Evolutionary conservation across 2,329 filamentous ascomycete species (phyloP).

Genomic region (Nemania sp.): DNA sequence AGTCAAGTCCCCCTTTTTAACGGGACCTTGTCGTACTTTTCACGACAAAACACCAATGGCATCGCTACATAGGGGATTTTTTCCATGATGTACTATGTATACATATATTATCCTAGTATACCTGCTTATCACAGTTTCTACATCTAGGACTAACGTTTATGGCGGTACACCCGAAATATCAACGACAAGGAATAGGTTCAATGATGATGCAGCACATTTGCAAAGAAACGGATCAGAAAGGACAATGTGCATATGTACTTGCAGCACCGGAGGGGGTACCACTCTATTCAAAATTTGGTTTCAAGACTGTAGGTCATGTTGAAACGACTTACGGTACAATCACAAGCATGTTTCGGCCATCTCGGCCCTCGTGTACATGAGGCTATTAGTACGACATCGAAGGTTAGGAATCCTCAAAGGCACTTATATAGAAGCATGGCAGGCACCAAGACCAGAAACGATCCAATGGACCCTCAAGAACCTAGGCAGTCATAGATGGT

Average conservation of each 20-base stretch:
- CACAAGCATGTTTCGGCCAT: constrained; percentile 28
- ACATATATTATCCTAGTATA: constrained; percentile 16
- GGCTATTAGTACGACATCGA: too few species aligned
- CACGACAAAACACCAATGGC: too few species aligned
- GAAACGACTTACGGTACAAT: constrained; percentile 23
- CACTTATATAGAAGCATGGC: too few species aligned
- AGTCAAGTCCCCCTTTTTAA: too few species aligned
- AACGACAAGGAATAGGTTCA: constrained; percentile 28
- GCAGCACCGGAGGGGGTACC: constrained; percentile 25
- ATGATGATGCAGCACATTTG: constrained; percentile 28
- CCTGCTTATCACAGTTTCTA: constrained; percentile 15
- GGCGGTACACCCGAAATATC: constrained; percentile 24
- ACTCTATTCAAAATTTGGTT: constrained; percentile 28
- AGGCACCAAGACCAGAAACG: too few species aligned
- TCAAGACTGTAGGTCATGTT: constrained; percentile 27
- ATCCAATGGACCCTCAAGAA: too few species aligned
- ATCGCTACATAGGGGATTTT: too few species aligned
- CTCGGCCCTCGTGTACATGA: too few species aligned
- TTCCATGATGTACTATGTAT: too few species aligned
- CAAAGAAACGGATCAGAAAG: constrained; percentile 25
- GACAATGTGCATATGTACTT: constrained; percentile 28
- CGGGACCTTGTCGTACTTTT: too few species aligned
- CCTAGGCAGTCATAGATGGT: too few species aligned
- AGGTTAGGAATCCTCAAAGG: too few species aligned
- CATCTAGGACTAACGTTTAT: constrained; percentile 27